These are phyloP conservation scores for Dactylellina drechsleri DNA, from an alignment of 2,329 filamentous ascomycete species.

Conservation along the genomic window DNA sequence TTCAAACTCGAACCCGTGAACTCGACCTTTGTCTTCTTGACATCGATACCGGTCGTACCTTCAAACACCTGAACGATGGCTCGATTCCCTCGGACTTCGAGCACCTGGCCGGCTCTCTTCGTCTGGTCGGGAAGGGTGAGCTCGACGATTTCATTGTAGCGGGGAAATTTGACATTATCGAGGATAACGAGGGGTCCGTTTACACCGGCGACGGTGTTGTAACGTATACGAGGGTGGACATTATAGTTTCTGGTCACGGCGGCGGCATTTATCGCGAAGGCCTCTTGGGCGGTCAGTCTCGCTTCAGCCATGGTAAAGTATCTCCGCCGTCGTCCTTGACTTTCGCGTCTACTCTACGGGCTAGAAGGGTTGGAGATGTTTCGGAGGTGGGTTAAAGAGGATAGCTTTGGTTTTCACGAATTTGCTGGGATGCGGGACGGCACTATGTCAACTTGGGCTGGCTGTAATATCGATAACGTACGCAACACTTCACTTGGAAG, in stretches of 20 bases:
- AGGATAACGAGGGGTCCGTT: slow-evolving; percentile 98
- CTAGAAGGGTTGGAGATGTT: slow-evolving; percentile 9
- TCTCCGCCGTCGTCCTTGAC: slow-evolving; percentile 30
- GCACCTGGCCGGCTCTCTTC: slow-evolving; percentile 90
- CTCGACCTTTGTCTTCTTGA: slow-evolving; percentile 92
- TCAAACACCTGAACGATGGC: slow-evolving; percentile 98
- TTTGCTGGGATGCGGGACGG: slow-evolving; percentile 39
- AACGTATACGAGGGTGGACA: slow-evolving; percentile 79
- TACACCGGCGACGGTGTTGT: slow-evolving; percentile 98
- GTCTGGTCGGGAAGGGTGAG: slow-evolving; percentile 95
- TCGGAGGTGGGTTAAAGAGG: slow-evolving; percentile 19
- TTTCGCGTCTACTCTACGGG: slow-evolving; percentile 21
- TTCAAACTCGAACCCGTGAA: slow-evolving; percentile 97
- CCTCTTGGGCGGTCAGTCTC: slow-evolving; percentile 58
- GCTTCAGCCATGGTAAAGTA: slow-evolving; percentile 53
- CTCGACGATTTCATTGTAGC: slow-evolving; percentile 94
- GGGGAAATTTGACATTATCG: slow-evolving; percentile 89
- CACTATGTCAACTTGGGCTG: slow-evolving; percentile 53
- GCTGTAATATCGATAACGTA: slow-evolving; percentile 50
- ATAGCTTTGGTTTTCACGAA: slow-evolving; percentile 25
- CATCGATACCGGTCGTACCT: slow-evolving; percentile 95
- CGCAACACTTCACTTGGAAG: slow-evolving; percentile 22
- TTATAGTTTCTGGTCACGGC: slow-evolving; percentile 59
- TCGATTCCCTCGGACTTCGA: slow-evolving; percentile 95
- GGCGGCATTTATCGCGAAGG: slow-evolving; percentile 59